Conservation (phyloP, 2,329 filamentous ascomycete species). For the Lecanicillium sp. region DNA sequence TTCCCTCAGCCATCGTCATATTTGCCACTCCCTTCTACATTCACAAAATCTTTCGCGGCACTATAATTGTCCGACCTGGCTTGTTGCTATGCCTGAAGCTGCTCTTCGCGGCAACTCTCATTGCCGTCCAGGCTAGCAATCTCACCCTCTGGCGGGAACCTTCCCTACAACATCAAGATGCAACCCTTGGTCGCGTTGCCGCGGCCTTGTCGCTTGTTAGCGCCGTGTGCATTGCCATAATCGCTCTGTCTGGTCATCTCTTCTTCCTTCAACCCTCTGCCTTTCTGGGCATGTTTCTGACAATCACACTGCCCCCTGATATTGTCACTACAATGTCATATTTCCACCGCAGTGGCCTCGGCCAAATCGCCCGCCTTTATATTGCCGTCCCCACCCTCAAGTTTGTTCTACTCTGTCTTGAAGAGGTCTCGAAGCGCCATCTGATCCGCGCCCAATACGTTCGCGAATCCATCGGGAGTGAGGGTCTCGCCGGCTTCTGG, state of each 20-base stretch:
- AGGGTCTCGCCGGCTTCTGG: conserved; percentile 19
- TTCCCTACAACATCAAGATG: conserved; percentile 10
- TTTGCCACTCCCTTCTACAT: too few relatives aligned
- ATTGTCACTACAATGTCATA: conserved; percentile 26
- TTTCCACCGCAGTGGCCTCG: conserved; percentile 23
- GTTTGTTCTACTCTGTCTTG: conserved; percentile 23
- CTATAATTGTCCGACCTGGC: background rate
- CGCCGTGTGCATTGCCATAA: conserved; percentile 19
- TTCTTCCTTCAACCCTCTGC: conserved; percentile 26
- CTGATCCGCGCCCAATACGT: background rate
- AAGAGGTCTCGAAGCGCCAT: conserved; percentile 25
- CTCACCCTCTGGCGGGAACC: conserved; percentile 22
- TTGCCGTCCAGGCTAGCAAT: conserved; percentile 19
- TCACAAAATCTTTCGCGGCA: too few relatives aligned
- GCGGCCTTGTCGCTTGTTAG: conserved; percentile 22
- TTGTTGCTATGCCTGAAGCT: conserved; percentile 19
- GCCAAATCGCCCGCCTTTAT: conserved; percentile 22
- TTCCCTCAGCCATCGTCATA: too few relatives aligned
- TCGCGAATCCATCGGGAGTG: conserved; percentile 14
- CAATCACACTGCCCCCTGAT: conserved; percentile 28
- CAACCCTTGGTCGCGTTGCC: conserved; percentile 22
- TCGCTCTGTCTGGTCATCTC: conserved; percentile 29
- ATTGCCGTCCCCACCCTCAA: conserved; percentile 23
- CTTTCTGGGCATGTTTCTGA: conserved; percentile 26
- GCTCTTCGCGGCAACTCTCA: background rate